phyloP scores from a whole-genome alignment of 345 rosid genomes.

The Dimocarpus longan region DNA sequence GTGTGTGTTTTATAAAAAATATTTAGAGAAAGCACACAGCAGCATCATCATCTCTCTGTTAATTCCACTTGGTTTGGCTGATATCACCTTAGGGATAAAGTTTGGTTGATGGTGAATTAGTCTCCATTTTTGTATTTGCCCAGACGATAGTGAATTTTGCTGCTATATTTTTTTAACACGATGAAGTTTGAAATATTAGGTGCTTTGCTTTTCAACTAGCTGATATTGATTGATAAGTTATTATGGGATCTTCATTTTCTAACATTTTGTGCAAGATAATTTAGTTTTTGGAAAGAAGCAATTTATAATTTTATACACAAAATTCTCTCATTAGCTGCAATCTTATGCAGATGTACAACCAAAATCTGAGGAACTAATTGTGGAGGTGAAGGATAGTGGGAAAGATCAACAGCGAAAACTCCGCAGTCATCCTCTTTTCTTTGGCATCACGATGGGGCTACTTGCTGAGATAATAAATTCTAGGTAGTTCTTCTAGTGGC shows the following conservation, averaged over 20 bases:
- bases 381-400: constrained; percentile 38
- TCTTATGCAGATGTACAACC: constrained; percentile 57
- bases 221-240: neutral
- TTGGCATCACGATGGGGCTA: constrained; percentile 90
- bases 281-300: constrained; percentile 2
- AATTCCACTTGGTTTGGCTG: neutral
- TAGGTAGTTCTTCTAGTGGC: constrained; percentile 50
- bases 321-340: constrained; percentile 28
- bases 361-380: constrained; percentile 38
- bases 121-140: neutral
- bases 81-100: neutral
- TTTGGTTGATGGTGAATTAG: neutral
- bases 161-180: neutral
- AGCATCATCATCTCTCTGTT: neutral
- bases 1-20: neutral
- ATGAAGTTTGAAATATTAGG: constrained; percentile 3
- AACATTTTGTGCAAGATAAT: neutral
- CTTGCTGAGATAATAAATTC: constrained; percentile 98
- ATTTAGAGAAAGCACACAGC: neutral
- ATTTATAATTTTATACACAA: constrained; percentile 3
- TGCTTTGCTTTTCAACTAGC: neutral
- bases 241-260: constrained; percentile 1
- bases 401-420: constrained; percentile 58
- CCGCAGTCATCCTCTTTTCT: constrained; percentile 84
- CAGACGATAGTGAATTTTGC: neutral